phyloP scores from a whole-genome alignment of 805 yeast genomes.

The Teunomyces atbi region DNA sequence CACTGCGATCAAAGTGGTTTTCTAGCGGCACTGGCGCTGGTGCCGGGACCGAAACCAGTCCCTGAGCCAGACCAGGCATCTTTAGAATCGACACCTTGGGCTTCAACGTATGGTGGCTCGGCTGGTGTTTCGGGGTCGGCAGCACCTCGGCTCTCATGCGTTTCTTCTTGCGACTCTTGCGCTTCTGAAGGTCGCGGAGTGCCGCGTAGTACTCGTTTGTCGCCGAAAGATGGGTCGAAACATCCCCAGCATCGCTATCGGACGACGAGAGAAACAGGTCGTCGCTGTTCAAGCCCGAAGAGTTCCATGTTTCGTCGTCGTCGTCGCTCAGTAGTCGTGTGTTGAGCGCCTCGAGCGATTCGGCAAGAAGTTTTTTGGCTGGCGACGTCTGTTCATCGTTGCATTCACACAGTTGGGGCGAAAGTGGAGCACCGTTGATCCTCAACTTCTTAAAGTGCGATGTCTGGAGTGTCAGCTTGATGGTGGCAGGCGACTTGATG shows the following conservation, averaged over 20 bases:
- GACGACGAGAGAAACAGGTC: constrained; percentile 1
- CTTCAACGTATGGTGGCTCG: constrained; percentile 40
- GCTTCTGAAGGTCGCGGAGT: constrained; percentile 7
- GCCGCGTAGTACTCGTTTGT: constrained; percentile 22
- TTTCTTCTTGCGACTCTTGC: constrained; percentile 12
- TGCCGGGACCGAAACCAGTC: neutral
- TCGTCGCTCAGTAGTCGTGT: constrained; percentile 12
- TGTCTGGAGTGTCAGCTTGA: constrained; percentile 31
- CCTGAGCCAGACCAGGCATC: constrained; percentile 4
- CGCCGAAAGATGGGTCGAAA: constrained; percentile 4
- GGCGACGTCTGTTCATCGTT: constrained; percentile 8
- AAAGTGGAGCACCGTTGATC: constrained; percentile 33
- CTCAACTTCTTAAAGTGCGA: constrained; percentile 44
- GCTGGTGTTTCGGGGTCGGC: constrained; percentile 41
- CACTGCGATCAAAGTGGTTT: constrained; percentile 10
- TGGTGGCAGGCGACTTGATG: constrained; percentile 38
- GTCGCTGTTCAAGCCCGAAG: constrained; percentile 24
- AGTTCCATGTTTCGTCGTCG: constrained; percentile 21
- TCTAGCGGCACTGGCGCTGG: neutral
- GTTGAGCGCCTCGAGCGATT: constrained; percentile 11
- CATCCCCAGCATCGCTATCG: constrained; percentile 7
- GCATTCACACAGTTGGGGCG: constrained; percentile 2
- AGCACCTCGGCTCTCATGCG: constrained; percentile 14
- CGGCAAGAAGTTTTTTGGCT: constrained; percentile 8
- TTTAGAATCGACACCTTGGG: constrained; percentile 44